Conservation (phyloP, 2,329 filamentous ascomycete genomes). For the Dothideomycetidae sp. region DNA sequence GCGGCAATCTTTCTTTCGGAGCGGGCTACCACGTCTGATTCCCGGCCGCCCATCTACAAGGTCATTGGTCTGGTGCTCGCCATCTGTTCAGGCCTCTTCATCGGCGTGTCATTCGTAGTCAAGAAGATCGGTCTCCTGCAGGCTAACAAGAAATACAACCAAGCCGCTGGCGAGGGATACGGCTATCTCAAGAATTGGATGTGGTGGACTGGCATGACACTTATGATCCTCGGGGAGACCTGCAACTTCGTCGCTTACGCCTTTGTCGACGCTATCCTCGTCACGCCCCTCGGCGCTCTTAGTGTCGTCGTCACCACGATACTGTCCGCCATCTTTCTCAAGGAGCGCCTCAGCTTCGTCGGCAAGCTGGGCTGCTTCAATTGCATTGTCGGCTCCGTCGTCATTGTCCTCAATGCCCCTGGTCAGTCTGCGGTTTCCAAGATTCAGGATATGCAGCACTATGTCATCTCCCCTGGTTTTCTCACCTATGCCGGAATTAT, state of each 20-base stretch:
- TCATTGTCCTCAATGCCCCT: slow-evolving; percentile 91
- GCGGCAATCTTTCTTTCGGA: slow-evolving; percentile 31
- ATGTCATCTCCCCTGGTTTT: slow-evolving; percentile 76
- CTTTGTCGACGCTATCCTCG: slow-evolving; percentile 90
- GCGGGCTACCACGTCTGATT: slow-evolving; percentile 27
- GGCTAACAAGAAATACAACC: slow-evolving; percentile 91
- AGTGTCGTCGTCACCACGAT: slow-evolving; percentile 87
- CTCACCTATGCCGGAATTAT: slow-evolving; percentile 72
- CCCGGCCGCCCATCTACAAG: slow-evolving; percentile 55
- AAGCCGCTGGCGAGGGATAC: slow-evolving; percentile 90
- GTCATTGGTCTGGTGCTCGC: slow-evolving; percentile 75
- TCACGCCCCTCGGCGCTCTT: slow-evolving; percentile 80
- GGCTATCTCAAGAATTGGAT: slow-evolving; percentile 88
- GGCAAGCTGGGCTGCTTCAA: slow-evolving; percentile 93
- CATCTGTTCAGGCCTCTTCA: slow-evolving; percentile 77
- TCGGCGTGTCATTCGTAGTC: slow-evolving; percentile 85
- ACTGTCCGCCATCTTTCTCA: slow-evolving; percentile 85
- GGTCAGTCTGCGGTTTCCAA: slow-evolving; percentile 67
- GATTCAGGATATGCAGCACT: slow-evolving; percentile 86
- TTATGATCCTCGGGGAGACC: slow-evolving; percentile 94
- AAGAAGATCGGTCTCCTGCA: slow-evolving; percentile 86
- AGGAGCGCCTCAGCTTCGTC: slow-evolving; percentile 87
- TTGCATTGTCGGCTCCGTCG: slow-evolving; percentile 81
- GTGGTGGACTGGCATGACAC: slow-evolving; percentile 92
- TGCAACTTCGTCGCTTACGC: slow-evolving; percentile 97